These are phyloP conservation scores for Claviceps pusilla DNA, from an alignment of 2,329 filamentous ascomycete species.

Conservation along the genomic window DNA sequence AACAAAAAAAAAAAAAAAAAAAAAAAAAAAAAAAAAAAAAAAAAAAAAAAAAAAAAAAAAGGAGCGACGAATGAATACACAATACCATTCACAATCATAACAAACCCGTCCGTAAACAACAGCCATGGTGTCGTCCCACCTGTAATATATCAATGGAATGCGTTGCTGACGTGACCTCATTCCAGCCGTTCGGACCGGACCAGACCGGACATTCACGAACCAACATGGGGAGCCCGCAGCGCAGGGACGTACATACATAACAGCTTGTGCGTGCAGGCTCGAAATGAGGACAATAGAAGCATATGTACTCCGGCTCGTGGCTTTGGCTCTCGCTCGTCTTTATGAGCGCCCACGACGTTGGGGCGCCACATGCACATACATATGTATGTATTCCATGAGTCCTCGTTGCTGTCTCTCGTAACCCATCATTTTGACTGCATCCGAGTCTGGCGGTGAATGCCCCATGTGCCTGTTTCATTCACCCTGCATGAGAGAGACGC, in stretches of 20 bases:
- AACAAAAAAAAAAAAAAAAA: background rate
- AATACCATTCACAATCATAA: background rate
- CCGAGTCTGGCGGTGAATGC: background rate
- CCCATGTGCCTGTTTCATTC: background rate
- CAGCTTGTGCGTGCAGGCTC: background rate
- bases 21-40: background rate
- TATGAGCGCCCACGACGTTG: too few species aligned
- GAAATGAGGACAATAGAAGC: too few species aligned
- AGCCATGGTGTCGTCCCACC: constrained; percentile 1
- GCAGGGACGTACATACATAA: background rate
- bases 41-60: background rate
- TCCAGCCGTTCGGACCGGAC: constrained; percentile 14
- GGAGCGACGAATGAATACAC: background rate
- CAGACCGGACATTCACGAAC: constrained; percentile 1
- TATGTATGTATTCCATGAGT: too few species aligned
- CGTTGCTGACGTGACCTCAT: constrained; percentile 23
- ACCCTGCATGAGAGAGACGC: background rate
- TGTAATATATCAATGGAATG: constrained; percentile 22
- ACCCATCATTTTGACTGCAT: too few species aligned
- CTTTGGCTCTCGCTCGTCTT: too few species aligned
- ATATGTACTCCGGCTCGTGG: too few species aligned
- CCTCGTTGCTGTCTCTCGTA: too few species aligned
- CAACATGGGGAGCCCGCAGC: background rate
- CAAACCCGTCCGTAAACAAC: background rate
- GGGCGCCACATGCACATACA: too few species aligned